Percentiles rank a stretch among this genome's conserved stretches.
phyloP scores from a whole-genome alignment of 768 basidiomycete genomes.

The Sporobolomyces roseus region DNA sequence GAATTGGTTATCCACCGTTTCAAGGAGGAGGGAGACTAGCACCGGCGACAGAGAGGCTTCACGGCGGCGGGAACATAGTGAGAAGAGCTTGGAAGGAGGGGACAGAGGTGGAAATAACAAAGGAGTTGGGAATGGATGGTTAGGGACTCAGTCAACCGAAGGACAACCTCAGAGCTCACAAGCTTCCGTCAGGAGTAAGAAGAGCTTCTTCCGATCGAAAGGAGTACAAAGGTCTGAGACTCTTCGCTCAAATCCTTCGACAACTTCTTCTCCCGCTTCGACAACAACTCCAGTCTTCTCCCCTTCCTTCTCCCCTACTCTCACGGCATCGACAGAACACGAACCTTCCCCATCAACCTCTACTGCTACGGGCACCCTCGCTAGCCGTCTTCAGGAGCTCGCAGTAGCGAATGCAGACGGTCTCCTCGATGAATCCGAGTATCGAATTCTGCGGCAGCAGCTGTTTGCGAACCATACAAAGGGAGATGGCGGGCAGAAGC shows the following conservation, averaged over 20 bases:
- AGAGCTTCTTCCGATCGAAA: neutral
- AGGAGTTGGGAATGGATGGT: neutral
- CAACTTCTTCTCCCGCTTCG: neutral
- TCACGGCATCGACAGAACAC: neutral
- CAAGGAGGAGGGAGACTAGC: conserved; percentile 2
- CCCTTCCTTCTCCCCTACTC: neutral
- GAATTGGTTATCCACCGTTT: neutral
- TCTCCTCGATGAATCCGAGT: conserved; percentile 43
- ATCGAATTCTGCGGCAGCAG: conserved; percentile 34
- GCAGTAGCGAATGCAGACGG: conserved; percentile 40
- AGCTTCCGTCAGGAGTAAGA: conserved; percentile 8
- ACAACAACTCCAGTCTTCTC: neutral
- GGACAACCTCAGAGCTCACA: neutral
- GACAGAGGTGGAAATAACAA: neutral
- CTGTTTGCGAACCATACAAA: conserved; percentile 28
- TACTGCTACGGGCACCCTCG: conserved; percentile 13
- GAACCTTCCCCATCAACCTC: no score
- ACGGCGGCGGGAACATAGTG: neutral
- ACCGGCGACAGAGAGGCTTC: no score
- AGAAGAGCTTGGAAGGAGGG: neutral
- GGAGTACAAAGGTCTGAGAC: neutral
- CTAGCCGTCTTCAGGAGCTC: conserved; percentile 40
- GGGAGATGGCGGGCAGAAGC: neutral
- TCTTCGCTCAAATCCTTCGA: neutral
- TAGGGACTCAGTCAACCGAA: neutral